Percentiles rank a stretch among this genome's conserved stretches.
phyloP scores from a whole-genome alignment of 2,329 filamentous ascomycete genomes.

The Aureobasidium subglaciale region DNA sequence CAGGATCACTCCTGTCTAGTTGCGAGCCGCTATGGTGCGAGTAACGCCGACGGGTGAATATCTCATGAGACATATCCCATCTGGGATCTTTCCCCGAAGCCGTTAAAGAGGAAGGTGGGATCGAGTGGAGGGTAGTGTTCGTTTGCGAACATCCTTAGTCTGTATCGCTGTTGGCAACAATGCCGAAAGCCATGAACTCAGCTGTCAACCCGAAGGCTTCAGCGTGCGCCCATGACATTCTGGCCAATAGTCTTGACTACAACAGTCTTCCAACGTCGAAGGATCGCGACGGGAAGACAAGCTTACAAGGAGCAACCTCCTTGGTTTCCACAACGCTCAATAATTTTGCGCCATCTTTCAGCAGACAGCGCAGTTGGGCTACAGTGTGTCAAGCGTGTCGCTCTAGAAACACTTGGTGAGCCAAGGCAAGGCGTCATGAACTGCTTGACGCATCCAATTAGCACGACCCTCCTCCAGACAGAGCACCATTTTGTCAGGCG shows the following conservation, averaged over 20 bases:
- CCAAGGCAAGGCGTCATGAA: no score
- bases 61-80: background rate
- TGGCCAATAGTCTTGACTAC: background rate
- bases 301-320: constrained; percentile 4
- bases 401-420: no score
- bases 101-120: background rate
- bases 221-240: no score
- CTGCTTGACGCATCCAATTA: no score
- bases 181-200: background rate
- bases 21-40: background rate
- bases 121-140: no score
- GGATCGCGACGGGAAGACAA: constrained; percentile 1
- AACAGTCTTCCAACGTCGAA: background rate
- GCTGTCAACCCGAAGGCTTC: background rate
- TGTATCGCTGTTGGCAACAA: background rate
- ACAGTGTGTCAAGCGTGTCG: no score
- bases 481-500: no score
- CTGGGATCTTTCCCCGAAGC: background rate
- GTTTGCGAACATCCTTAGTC: background rate
- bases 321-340: background rate
- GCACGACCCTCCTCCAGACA: no score
- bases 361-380: background rate
- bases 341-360: background rate
- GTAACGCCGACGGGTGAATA: background rate
- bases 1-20: background rate